Evolutionary conservation across 768 basidiomycete species (phyloP).

Genomic region (Boletus subcaerulescens): DNA sequence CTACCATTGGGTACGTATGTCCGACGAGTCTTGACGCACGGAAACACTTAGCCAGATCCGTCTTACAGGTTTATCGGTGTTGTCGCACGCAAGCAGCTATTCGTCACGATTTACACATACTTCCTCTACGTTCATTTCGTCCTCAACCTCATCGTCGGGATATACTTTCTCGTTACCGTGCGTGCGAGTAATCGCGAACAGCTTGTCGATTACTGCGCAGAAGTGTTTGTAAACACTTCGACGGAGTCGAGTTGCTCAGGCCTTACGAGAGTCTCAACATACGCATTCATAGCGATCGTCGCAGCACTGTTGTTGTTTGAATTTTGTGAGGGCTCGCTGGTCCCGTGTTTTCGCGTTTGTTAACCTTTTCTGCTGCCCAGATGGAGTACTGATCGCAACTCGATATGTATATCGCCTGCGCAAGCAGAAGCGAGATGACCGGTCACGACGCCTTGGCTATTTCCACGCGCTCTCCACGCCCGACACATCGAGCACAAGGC

Average conservation of each 20-base stretch:
- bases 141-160: constrained; percentile 50
- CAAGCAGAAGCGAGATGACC: constrained; percentile 45
- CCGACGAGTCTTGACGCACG: background rate
- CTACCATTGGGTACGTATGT: constrained; percentile 49
- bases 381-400: constrained; percentile 51
- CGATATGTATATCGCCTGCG: constrained; percentile 53
- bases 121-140: constrained; percentile 57
- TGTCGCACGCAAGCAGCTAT: constrained; percentile 57
- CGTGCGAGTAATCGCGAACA: constrained; percentile 44
- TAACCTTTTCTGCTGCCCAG: constrained; percentile 30
- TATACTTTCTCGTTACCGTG: constrained; percentile 50
- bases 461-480: constrained; percentile 29
- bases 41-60: background rate
- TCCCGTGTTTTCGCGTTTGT: background rate
- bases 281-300: constrained; percentile 47
- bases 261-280: constrained; percentile 41
- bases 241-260: constrained; percentile 44
- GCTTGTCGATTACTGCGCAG: constrained; percentile 43
- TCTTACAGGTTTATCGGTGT: constrained; percentile 56
- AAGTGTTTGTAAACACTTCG: constrained; percentile 39
- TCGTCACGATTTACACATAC: constrained; percentile 55
- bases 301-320: constrained; percentile 47
- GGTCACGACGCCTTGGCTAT: constrained; percentile 32
- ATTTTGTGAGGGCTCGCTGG: constrained; percentile 48
- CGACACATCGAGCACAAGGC: constrained; percentile 1